Evolutionary conservation across 208 protist genomes (phyloP).

Genomic region (Naegleria lovaniensis): DNA sequence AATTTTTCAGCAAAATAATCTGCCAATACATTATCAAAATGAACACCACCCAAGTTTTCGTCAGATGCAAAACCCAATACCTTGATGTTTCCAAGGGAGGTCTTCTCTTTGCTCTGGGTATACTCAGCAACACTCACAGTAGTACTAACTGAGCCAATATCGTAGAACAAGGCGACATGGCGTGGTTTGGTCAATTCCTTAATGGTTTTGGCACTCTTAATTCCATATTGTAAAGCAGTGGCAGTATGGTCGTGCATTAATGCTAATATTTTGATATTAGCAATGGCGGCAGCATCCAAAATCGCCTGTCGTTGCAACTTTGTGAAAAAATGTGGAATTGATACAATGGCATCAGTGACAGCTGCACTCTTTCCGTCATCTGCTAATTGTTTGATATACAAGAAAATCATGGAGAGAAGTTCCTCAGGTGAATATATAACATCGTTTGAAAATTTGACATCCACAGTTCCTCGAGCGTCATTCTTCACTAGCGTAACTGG

Average conservation of each 20-base stretch:
- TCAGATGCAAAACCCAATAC: neutral
- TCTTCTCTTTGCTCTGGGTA: neutral
- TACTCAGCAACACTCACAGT: neutral
- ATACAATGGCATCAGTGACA: conserved; percentile 69
- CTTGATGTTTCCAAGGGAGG: neutral
- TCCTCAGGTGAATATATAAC: conserved; percentile 64
- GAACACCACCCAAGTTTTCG: neutral
- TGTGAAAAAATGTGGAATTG: conserved; percentile 74
- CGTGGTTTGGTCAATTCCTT: neutral
- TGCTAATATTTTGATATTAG: conserved; percentile 65
- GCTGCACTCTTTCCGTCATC: conserved; percentile 42
- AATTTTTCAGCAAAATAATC: neutral
- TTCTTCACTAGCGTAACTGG: conserved; percentile 29
- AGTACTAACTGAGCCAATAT: neutral
- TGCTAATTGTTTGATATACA: conserved; percentile 57
- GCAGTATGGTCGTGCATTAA: conserved; percentile 70
- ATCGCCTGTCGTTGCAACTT: conserved; percentile 68
- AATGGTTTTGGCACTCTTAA: neutral
- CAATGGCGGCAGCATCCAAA: conserved; percentile 70
- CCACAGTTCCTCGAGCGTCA: conserved; percentile 44
- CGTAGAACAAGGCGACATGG: neutral
- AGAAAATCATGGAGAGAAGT: conserved; percentile 71
- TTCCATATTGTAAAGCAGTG: neutral
- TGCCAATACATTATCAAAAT: neutral
- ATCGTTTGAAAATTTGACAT: conserved; percentile 46